Evolutionary conservation across 1,284 basidiomycete genomes (phyloP).

Genomic region (Termitomyces sp.): DNA sequence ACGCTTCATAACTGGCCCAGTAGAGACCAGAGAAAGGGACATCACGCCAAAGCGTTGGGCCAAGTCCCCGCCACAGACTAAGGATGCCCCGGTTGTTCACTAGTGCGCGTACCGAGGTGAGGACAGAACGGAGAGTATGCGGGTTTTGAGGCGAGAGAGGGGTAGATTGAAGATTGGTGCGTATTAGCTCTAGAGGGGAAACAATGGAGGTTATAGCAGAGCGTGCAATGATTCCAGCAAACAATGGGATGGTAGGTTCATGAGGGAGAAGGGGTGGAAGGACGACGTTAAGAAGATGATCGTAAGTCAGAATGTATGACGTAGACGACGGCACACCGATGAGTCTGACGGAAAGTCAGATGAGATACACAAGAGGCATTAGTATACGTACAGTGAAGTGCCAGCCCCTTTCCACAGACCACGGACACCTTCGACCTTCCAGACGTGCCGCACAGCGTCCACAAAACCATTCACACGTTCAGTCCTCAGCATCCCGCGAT

Average conservation of each 20-base stretch:
- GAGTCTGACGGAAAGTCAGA: conserved; percentile 42
- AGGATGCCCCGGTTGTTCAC: conserved; percentile 61
- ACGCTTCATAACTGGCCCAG: conserved; percentile 75
- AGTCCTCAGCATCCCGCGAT: conserved; percentile 60
- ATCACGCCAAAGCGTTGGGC: conserved; percentile 92
- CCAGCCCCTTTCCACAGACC: conserved; percentile 90
- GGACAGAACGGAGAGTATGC: conserved; percentile 69
- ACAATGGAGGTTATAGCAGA: conserved; percentile 75
- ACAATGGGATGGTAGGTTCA: conserved; percentile 65
- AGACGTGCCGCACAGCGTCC: conserved; percentile 76
- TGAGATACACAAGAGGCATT: conserved; percentile 3
- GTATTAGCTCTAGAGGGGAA: conserved; percentile 90
- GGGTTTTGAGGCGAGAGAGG: conserved; percentile 62
- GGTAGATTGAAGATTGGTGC: conserved; percentile 91
- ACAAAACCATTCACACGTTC: conserved; percentile 77
- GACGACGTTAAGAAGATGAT: conserved; percentile 69
- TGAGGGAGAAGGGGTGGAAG: conserved; percentile 56
- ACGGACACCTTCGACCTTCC: conserved; percentile 68
- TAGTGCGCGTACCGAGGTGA: conserved; percentile 57
- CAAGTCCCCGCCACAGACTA: conserved; percentile 87
- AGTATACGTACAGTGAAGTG: conserved; percentile 69
- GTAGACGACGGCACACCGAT: conserved; percentile 94
- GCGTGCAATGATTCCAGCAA: conserved; percentile 81
- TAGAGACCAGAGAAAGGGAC: conserved; percentile 96
- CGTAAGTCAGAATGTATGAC: conserved; percentile 95